Evolutionary conservation across 2,329 filamentous ascomycete species (phyloP), one percentile per base, ranked within the genome.

Genomic region (Teratosphaeria zuluensis): DNA sequence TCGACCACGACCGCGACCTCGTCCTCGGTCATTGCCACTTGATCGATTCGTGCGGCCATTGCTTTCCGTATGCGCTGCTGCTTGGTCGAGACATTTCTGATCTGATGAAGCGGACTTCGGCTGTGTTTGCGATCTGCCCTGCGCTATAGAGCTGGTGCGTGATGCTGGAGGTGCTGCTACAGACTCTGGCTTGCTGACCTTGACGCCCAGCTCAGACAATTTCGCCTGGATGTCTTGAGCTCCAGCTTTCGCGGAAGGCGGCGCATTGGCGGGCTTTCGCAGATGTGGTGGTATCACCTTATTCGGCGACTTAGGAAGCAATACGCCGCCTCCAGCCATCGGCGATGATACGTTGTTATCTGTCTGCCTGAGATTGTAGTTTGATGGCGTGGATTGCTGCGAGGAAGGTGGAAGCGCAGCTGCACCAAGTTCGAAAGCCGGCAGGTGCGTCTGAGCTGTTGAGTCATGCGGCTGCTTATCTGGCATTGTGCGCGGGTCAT

Each of bases 121-220:
- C 12, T 42, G 46, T 33, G 32, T 48, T 56, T 54, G 28, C n/a
- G 51, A 53, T 33, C 55, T 19, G 31, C 28, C 56, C 55, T 33
- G 31, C n/a, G 21, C 51, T n/a, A 46, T 32, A 12, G 11, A 19
- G 21, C 16, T 48, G 19, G 19, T 8, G 38, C 46, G 42, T 21
- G 21, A 21, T 19, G 35, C 48, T 12, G 35, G 12, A 21, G 19
- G 51, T 11, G 54, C 16, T 14, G 46, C 51, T 4, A 53, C 59
- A 24, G 61, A 58, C 55, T 61, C 58, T 38, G 62, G 60, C 19
- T 56, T 38, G 51, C 56, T 61, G 35, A 64, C 61, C 8, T n/a
- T 63, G 33, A 62, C 63, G 28, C 62, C 60, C 19, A 61, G 51
- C 7, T 53, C 31, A 11, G 63, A 53, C n/a, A 65, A 58, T 54